Percentiles rank a stretch among this genome's conserved stretches.
Conservation (phyloP, 306 rosid genomes). For the Vicia villosa region DNA sequence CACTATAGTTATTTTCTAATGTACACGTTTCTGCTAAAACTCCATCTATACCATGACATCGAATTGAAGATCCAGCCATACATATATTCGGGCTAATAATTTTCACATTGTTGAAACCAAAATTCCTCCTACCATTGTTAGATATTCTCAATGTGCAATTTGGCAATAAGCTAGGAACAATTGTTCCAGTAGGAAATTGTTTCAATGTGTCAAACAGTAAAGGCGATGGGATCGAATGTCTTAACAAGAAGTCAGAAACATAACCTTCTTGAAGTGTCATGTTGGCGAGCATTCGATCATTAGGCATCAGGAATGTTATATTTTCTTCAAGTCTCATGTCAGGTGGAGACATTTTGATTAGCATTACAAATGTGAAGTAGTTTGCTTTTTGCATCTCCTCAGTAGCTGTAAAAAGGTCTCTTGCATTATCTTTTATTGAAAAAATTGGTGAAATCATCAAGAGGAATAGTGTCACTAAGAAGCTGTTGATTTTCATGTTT, state of each 20-base stretch:
- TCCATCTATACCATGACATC: constrained; percentile 73
- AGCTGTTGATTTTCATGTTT: constrained; percentile 29
- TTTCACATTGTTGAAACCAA: constrained; percentile 53
- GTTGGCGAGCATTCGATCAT: constrained; percentile 53
- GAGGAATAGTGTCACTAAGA: constrained; percentile 2
- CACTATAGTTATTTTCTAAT: constrained; percentile 15
- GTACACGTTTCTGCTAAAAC: constrained; percentile 36
- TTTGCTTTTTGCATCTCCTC: constrained; percentile 69
- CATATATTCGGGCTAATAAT: constrained; percentile 65
- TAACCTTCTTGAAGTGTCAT: constrained; percentile 28
- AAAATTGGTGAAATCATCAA: constrained; percentile 26
- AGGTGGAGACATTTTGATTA: constrained; percentile 56
- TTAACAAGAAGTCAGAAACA: constrained; percentile 47
- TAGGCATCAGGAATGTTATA: constrained; percentile 74
- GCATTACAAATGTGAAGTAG: constrained; percentile 65
- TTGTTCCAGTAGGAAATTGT: constrained; percentile 59
- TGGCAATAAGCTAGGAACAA: constrained; percentile 54
- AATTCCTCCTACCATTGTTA: constrained; percentile 59
- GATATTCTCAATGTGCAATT: constrained; percentile 49
- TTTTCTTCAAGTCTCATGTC: constrained; percentile 45
- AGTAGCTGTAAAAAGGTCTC: constrained; percentile 43
- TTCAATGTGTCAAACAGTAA: constrained; percentile 47
- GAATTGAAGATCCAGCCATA: constrained; percentile 48
- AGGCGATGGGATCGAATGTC: constrained; percentile 71
- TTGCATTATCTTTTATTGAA: neutral